Percentiles rank a stretch among this genome's conserved stretches.
Evolutionary conservation across 1,139 yeast species (phyloP).

Genomic region (Scheffersomyces segobiensis): DNA sequence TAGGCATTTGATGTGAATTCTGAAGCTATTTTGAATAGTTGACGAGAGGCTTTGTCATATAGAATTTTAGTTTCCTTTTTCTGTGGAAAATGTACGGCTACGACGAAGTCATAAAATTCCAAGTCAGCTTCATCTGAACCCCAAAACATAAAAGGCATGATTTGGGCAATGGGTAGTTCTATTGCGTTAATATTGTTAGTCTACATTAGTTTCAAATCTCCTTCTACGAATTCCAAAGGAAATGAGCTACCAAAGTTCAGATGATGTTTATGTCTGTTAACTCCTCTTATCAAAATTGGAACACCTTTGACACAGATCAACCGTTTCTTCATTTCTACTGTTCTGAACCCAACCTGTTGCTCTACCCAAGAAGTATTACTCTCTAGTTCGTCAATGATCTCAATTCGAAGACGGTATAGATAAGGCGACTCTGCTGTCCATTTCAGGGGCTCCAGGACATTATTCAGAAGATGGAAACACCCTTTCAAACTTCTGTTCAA

Average conservation of each 20-base stretch:
- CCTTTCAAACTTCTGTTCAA: constrained; percentile 1
- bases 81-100: constrained; percentile 13
- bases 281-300: constrained; percentile 27
- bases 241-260: constrained; percentile 32
- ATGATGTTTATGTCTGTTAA: constrained; percentile 35
- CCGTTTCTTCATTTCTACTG: constrained; percentile 24
- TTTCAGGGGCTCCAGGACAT: constrained; percentile 13
- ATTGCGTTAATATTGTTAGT: constrained; percentile 30
- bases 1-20: constrained; percentile 25
- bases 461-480: constrained; percentile 1
- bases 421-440: constrained; percentile 37
- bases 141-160: constrained; percentile 23
- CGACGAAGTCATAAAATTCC: constrained; percentile 35
- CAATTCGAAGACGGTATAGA: constrained; percentile 22
- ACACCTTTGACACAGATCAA: constrained; percentile 25
- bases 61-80: constrained; percentile 11
- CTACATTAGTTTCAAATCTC: constrained; percentile 31
- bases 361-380: constrained; percentile 12
- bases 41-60: constrained; percentile 4
- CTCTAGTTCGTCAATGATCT: constrained; percentile 7
- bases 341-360: constrained; percentile 30
- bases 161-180: constrained; percentile 36
- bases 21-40: constrained; percentile 10
- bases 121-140: constrained; percentile 38
- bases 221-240: constrained; percentile 24